Evolutionary conservation across 176 grass and related monocot species (phyloP).

Genomic region (Carex littledalei): DNA sequence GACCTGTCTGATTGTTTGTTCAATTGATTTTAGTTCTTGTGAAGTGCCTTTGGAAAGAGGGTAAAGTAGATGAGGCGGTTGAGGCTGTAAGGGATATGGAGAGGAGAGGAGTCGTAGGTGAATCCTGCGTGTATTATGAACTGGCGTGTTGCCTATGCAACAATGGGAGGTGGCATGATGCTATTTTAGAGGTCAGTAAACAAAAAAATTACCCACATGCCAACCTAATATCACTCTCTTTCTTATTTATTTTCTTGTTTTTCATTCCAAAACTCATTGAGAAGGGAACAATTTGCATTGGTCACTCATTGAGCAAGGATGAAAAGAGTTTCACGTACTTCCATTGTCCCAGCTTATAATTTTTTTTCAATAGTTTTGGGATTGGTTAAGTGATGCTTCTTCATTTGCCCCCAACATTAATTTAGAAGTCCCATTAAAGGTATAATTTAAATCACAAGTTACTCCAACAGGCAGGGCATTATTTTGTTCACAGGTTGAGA

Average conservation of each 20-base stretch:
- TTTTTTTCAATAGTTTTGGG: neutral
- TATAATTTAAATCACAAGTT: neutral
- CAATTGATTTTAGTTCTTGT: conserved; percentile 57
- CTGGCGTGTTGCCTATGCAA: conserved; percentile 82
- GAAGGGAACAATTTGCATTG: neutral
- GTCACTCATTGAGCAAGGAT: neutral
- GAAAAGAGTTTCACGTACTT: neutral
- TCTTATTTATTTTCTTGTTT: neutral
- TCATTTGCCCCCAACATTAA: neutral
- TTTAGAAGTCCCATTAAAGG: neutral
- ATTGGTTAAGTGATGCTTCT: neutral
- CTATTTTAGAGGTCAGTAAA: conserved; percentile 62
- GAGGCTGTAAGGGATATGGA: conserved; percentile 80
- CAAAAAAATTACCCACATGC: neutral
- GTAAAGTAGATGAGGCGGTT: conserved; percentile 69
- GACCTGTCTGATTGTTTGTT: conserved; percentile 21
- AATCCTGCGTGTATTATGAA: conserved; percentile 85
- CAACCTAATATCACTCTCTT: neutral
- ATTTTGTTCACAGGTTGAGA: conserved; percentile 58
- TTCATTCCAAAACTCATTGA: neutral
- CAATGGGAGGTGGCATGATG: conserved; percentile 89
- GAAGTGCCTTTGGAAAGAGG: conserved; percentile 80
- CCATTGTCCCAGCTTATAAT: neutral
- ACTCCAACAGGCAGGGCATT: neutral
- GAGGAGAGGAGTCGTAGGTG: conserved; percentile 76